These are phyloP conservation scores for Pyropia haitanensis DNA, from an alignment of 23 red algal genomes.

Conservation along the genomic window DNA sequence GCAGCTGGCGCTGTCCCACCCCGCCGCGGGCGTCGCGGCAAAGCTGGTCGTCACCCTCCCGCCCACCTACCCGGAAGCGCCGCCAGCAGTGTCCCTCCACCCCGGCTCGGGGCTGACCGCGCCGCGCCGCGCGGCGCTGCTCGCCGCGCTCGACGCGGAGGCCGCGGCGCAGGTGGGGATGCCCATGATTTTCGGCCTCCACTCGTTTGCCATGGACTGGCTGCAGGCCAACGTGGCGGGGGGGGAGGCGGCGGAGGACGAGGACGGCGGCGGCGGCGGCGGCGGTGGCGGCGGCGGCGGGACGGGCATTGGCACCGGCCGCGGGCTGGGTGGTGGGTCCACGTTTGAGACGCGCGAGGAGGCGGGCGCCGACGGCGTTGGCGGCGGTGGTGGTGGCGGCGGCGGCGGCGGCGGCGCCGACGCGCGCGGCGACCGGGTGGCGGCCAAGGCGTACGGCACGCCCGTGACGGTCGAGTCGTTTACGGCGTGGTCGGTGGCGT, in stretches of 20 bases:
- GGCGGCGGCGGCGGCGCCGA: too few species aligned
- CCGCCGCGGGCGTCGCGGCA: slow-evolving; percentile 14
- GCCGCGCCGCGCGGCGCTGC: slow-evolving; percentile 32
- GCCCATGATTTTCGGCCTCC: slow-evolving; percentile 42
- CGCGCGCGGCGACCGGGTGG: slow-evolving; percentile 15
- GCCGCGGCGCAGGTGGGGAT: slow-evolving; percentile 30
- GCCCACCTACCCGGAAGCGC: slow-evolving; percentile 41
- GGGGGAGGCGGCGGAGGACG: slow-evolving; percentile 8
- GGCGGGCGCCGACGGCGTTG: slow-evolving; percentile 27
- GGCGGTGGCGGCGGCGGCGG: too few species aligned
- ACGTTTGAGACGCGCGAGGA: slow-evolving; percentile 66
- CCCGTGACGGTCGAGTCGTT: slow-evolving; percentile 70
- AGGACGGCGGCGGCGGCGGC: slow-evolving; percentile 9
- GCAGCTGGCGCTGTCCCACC: slow-evolving; percentile 39
- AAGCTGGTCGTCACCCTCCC: slow-evolving; percentile 33
- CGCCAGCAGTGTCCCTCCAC: slow-evolving; percentile 21
- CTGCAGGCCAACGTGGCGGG: slow-evolving; percentile 34
- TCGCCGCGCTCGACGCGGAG: slow-evolving; percentile 10
- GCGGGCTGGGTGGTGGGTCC: slow-evolving; percentile 3
- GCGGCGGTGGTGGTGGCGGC: too few species aligned
- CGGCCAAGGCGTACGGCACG: slow-evolving; percentile 47
- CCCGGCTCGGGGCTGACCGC: slow-evolving; percentile 30
- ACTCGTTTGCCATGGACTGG: slow-evolving; percentile 55
- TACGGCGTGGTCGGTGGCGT: slow-evolving; percentile 29
- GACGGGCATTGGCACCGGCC: not conserved